phyloP scores from a whole-genome alignment of 2,329 filamentous ascomycete genomes.

The Sporothrix pallida region DNA sequence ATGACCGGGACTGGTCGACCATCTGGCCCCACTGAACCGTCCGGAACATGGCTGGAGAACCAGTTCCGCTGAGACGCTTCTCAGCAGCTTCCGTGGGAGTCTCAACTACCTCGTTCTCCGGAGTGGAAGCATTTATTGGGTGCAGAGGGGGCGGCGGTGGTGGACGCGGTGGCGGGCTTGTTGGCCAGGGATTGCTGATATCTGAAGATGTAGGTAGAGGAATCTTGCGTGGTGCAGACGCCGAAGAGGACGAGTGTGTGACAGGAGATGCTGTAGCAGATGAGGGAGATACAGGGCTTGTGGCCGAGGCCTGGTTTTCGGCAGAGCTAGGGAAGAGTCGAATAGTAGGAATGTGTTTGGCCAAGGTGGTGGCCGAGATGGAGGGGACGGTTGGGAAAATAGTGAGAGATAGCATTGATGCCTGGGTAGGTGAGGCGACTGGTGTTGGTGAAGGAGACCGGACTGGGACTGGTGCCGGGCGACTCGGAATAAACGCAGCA shows the following conservation, averaged over 20 bases:
- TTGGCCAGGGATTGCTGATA: constrained; percentile 33
- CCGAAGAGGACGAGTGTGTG: not conserved
- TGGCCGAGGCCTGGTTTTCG: not conserved
- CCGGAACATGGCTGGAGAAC: constrained; percentile 9
- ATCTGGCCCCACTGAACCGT: constrained; percentile 25
- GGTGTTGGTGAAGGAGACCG: constrained; percentile 1
- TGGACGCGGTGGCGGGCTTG: constrained; percentile 22
- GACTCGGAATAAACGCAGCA: constrained; percentile 27
- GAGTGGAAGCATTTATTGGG: not conserved
- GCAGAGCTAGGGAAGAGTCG: constrained; percentile 34
- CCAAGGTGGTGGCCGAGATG: not conserved
- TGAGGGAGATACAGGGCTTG: not conserved
- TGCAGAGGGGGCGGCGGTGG: constrained; percentile 31
- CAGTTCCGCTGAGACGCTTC: constrained; percentile 20
- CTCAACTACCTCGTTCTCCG: not conserved
- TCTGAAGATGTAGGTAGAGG: not conserved
- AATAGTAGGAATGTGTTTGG: constrained; percentile 32
- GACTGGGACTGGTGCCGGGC: constrained; percentile 23
- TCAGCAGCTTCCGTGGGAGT: not conserved
- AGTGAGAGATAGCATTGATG: not conserved
- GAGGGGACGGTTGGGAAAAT: not conserved
- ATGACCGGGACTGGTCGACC: not conserved
- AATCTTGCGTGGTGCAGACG: constrained; percentile 11
- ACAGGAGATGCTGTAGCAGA: not conserved
- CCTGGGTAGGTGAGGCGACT: not conserved